phyloP scores from a whole-genome alignment of 1,284 basidiomycete genomes.

The Somion occarium region DNA sequence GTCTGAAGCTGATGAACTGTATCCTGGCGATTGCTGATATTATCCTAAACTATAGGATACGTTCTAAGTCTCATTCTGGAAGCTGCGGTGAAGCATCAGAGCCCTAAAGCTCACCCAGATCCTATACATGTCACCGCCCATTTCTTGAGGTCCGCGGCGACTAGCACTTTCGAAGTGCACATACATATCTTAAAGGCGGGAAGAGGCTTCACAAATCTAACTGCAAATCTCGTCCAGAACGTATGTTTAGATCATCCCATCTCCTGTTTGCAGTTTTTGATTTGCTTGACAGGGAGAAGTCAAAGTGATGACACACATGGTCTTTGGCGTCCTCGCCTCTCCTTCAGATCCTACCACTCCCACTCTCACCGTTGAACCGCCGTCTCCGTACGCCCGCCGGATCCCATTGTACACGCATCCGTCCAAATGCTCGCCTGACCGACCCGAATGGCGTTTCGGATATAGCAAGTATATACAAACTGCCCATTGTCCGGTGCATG shows the following conservation, averaged over 20 bases:
- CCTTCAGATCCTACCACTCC: conserved; percentile 8
- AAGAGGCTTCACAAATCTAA: conserved; percentile 46
- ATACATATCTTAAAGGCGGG: conserved; percentile 43
- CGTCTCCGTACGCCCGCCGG: conserved; percentile 50
- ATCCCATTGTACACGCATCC: conserved; percentile 52
- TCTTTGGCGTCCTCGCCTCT: conserved; percentile 48
- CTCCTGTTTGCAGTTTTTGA: background rate
- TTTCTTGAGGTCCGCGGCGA: conserved; percentile 41
- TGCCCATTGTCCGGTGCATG: conserved; percentile 36
- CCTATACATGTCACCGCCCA: conserved; percentile 57
- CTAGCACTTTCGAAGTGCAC: conserved; percentile 39
- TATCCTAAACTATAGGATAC: conserved; percentile 40
- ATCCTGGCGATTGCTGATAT: background rate
- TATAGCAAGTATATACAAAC: conserved; percentile 33
- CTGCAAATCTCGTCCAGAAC: conserved; percentile 51
- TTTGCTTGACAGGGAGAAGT: conserved; percentile 33
- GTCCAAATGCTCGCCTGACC: conserved; percentile 20
- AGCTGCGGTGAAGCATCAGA: conserved; percentile 47
- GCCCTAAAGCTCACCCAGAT: conserved; percentile 41
- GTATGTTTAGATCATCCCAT: conserved; percentile 28
- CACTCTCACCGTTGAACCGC: conserved; percentile 34
- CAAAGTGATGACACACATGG: conserved; percentile 46
- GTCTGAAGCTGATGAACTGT: conserved; percentile 5
- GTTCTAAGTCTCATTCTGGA: conserved; percentile 49
- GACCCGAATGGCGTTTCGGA: conserved; percentile 25